Percentiles rank a stretch among this genome's conserved stretches.
Conservation (phyloP, 345 rosid genomes). For the Pelargonium nanum region DNA sequence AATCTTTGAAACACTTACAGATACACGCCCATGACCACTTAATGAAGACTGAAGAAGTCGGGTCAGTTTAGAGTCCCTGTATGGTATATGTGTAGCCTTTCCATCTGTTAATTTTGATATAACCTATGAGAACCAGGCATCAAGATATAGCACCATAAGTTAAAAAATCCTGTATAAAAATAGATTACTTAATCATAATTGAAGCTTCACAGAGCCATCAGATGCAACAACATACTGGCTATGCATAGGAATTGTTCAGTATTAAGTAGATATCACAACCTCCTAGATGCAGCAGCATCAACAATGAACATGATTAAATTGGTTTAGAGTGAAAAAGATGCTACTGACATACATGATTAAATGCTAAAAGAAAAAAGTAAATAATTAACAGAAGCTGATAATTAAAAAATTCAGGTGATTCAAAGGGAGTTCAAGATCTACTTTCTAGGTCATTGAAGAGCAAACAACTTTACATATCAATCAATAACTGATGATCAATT, state of each 20-base stretch:
- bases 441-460: too few species aligned
- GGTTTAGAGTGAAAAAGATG: neutral
- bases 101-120: constrained; percentile 95
- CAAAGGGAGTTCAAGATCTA: neutral
- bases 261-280: too few species aligned
- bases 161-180: neutral
- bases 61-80: constrained; percentile 95
- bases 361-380: too few species aligned
- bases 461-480: too few species aligned
- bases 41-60: constrained; percentile 94
- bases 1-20: constrained; percentile 47
- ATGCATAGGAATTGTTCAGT: neutral
- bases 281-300: neutral
- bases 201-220: neutral
- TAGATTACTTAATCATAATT: neutral
- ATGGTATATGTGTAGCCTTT: constrained; percentile 84
- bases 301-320: neutral
- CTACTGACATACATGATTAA: neutral
- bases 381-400: neutral
- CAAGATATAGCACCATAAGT: constrained; percentile 5
- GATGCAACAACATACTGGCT: neutral
- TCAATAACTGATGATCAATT: too few species aligned
- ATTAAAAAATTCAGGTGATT: neutral
- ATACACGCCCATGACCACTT: constrained; percentile 98
- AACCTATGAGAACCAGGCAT: constrained; percentile 42